Evolutionary conservation across 2,329 filamentous ascomycete species (phyloP), one percentile per base, ranked within the genome.

Genomic region (Juglanconis sp.): DNA sequence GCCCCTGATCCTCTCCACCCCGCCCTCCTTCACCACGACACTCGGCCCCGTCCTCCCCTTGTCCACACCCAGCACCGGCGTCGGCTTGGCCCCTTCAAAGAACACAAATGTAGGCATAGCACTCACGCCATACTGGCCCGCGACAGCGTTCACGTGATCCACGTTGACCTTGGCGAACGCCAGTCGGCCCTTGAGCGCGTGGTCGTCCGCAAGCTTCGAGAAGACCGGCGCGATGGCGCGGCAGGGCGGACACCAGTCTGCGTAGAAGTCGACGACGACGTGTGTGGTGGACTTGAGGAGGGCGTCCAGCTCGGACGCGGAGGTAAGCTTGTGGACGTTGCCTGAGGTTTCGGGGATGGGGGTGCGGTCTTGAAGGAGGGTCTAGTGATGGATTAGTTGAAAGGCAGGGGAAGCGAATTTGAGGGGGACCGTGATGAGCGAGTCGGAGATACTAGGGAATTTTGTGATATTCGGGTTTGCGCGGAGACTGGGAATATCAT

Each of bases 101-200:
- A 84, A 77, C 66, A 81, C 72, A 70, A 86, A 85, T 53, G 81
- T 81, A 15, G 83, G 83, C 73, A 86, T 80, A 66, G 79, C 77
- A 48, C 77, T 75, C 67, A 85, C 74, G 68, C 75, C 74, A 63
- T 82, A 78, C 63, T 77, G 73, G 13, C 68, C 66, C 56, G 81
- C 76, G 15, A 81, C 72, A 57, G 83, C 80, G 64, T 78, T 73
- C 5, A 78, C 76, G 48, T 76, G 72, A 67, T 85, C 83, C 66
- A 81, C 81, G 74, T 85, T 79, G 66, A 85, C 81, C 70, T 81
- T 81, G 67, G 78, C 81, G 59, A 85, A 85, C 62, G 76, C 76
- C 46, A 80, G 74, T 31, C 71, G 67, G 50, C 76, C 73, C 24
- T 73, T 70, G 38, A 71, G 58, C 63, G 68, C 61, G 67, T 76